phyloP scores from a whole-genome alignment of 225 moss, liverwort and hornwort genomes.

The Antitrichia curtipendula region DNA sequence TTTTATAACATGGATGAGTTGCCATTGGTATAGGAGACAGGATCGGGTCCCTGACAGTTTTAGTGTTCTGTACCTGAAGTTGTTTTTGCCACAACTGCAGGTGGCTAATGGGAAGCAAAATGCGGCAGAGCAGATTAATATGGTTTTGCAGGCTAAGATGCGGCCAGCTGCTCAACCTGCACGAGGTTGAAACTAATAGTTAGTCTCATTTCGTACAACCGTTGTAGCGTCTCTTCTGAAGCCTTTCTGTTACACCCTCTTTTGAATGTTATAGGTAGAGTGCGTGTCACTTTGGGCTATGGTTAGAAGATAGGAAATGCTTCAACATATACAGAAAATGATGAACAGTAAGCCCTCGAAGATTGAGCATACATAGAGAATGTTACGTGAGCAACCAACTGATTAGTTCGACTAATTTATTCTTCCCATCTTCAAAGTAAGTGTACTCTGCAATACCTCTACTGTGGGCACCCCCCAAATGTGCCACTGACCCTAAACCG shows the following conservation, averaged over 20 bases:
- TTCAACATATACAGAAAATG: background rate
- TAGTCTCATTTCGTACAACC: background rate
- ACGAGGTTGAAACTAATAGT: conserved; percentile 1
- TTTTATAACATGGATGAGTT: background rate
- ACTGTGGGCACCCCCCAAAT: no score
- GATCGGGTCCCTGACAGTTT: background rate
- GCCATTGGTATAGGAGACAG: background rate
- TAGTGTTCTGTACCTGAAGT: background rate
- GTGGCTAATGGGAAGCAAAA: conserved; percentile 70
- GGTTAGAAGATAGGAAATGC: background rate
- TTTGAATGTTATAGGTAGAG: background rate
- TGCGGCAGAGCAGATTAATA: conserved; percentile 77
- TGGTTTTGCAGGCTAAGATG: conserved; percentile 92
- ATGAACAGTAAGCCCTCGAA: background rate
- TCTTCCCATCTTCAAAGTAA: background rate
- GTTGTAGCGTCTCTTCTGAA: background rate
- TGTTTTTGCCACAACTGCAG: conserved; percentile 19
- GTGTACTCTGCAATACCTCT: background rate
- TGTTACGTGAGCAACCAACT: background rate
- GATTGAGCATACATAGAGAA: background rate
- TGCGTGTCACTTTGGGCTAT: background rate
- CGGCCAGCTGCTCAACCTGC: conserved; percentile 31
- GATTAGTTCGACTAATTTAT: background rate
- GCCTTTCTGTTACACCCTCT: background rate
- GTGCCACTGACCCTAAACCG: no score